These are phyloP conservation scores for Phytopythium aichiense DNA, from an alignment of 352 stramenopile genomes.

Conservation along the genomic window DNA sequence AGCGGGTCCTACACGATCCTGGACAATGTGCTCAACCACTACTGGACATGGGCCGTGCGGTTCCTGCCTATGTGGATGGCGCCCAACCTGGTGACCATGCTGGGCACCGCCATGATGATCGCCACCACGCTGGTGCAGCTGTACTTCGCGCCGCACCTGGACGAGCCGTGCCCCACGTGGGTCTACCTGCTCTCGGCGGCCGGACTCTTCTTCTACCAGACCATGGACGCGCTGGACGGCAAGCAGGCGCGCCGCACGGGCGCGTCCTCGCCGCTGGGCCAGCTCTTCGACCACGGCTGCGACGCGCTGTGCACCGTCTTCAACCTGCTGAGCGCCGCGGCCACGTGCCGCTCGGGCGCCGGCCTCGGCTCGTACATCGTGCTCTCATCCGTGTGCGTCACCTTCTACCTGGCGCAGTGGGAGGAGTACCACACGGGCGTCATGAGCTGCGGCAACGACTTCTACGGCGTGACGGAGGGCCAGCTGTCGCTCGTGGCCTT, in stretches of 20 bases:
- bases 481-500: slow-evolving; percentile 72
- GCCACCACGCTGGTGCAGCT: slow-evolving; percentile 79
- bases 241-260: slow-evolving; percentile 96
- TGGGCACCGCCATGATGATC: slow-evolving; percentile 76
- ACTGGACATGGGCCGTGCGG: slow-evolving; percentile 83
- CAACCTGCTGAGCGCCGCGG: slow-evolving; percentile 72
- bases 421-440: slow-evolving; percentile 88
- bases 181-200: slow-evolving; percentile 75
- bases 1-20: slow-evolving; percentile 86
- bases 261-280: slow-evolving; percentile 92
- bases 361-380: slow-evolving; percentile 42
- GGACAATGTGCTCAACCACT: slow-evolving; percentile 86
- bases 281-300: slow-evolving; percentile 98
- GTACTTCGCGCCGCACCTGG: slow-evolving; percentile 63
- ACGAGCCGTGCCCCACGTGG: slow-evolving; percentile 59
- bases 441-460: slow-evolving; percentile 86
- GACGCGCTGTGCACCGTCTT: slow-evolving; percentile 82
- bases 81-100: slow-evolving; percentile 89
- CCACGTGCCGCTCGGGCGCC: slow-evolving; percentile 51
- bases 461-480: slow-evolving; percentile 80
- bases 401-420: slow-evolving; percentile 86
- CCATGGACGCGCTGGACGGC: slow-evolving; percentile 98
- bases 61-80: slow-evolving; percentile 87
- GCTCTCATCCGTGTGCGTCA: slow-evolving; percentile 73
- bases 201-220: slow-evolving; percentile 94